Base-by-base conservation (phyloP, 169 alveolate genomes). In the Plasmodium fragile region DNA sequence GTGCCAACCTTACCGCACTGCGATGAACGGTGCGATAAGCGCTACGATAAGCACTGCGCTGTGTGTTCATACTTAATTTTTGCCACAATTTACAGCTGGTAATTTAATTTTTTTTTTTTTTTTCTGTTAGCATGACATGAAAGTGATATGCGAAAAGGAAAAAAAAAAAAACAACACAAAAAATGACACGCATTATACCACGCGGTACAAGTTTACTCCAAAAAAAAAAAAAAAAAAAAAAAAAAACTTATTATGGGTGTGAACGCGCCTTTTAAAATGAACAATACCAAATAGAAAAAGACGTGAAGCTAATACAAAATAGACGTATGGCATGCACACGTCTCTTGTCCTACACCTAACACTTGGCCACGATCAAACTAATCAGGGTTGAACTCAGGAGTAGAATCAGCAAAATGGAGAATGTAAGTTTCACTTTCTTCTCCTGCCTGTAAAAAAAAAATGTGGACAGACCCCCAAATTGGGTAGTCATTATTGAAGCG, bases 351-450 rank as follows among this genome's bases (percentile, higher is more conserved):
- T 1, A 49, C 59, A 13, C 59, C 22, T 84, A 84, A 53, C 93
- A 84, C 55, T 84, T 84, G 22, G 79, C 22, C 55, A 84, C 22
- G 32, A 84, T 32, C 22, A 84, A 7, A 4, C 73, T 73, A 39
- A 34, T 36, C 25, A 84, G 22, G 22, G 83, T 45, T 4, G 70
- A 71, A 43, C 43, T 73, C 39, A 72, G 52, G 25, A 73, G 59
- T 32, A 84, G 69, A n/a, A 32, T 45, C 80, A 49, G 28, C 65
- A 84, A 45, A 28, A 32, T 18, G 13, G 36, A 1, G 25, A 72
- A 30, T 36, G 41, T 32, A 32, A 84, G 52, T 73, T 28, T 84
- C 59, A 49, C 25, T 0, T 30, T 84, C 41, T 72, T 84, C 55
- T 28, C 80, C 30, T 30, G 45, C 79, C 93, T 84, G 59, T 72